Base-by-base conservation (phyloP, 2,329 filamentous ascomycete genomes). In the Mariannaea sp. region DNA sequence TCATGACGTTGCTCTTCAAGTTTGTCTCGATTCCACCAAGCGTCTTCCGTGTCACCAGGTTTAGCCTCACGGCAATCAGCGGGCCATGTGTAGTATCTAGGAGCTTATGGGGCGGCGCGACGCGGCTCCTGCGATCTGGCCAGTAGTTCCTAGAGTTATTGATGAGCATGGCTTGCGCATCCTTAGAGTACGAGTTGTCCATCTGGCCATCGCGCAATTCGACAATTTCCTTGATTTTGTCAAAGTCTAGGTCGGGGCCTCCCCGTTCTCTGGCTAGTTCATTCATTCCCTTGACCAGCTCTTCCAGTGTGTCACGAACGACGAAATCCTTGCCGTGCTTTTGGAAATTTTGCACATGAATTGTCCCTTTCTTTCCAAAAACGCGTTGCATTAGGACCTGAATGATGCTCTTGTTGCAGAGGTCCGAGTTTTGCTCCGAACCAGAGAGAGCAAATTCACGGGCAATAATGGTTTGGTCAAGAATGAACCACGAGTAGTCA, bases 401-500 rank as follows among this genome's bases (percentile, higher is more conserved):
- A 40, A 79, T 76, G 48, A 81, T 69, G 64, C 78, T 84, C 71
- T 86, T 86, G 65, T 66, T 69, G 1, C 82, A 83, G 24, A 86
- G 57, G 59, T 86, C 83, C 0, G 81, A 81, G 69, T 86, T 86
- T 71, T 86, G 83, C 69, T 86, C 83, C 0, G 81, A 84, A 7
- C 83, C 83, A 0, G 83, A 86, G 1, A 86, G 76, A 10, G 79
- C 81, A 53, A 86, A 85, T 67, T 86, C 83, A 16, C 78, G 75
- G n/a, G 80, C 79, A 40, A 85, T 80, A 61, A 86, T 85, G 64
- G 70, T 71, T 56, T 81, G 79, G 65, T 82, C 76, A 2, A 83
- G 75, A 49, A 86, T 76, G 70, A 86, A 86, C 83, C 83, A 86
- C 2, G 78, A 79, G 71, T 86, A 86, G 65, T 85, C 82, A 69